A percentile compares a stretch with the other conserved stretches of the same genome.
These are phyloP conservation scores for Aspergillus alliaceus DNA, from an alignment of 2,329 filamentous ascomycete species.

Conservation along the genomic window DNA sequence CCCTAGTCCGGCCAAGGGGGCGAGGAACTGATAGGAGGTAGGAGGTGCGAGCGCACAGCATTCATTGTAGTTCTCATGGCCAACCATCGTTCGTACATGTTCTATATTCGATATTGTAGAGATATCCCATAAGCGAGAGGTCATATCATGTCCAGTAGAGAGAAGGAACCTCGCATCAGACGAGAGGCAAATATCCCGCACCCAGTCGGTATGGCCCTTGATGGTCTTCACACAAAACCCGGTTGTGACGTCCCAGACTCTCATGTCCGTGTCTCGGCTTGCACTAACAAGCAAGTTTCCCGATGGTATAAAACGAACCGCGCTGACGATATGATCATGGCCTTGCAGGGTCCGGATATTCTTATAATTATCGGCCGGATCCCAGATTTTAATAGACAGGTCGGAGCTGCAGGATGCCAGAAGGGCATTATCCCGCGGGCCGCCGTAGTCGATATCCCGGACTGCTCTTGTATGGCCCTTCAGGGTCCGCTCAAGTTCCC, in stretches of 20 bases:
- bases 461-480: slow-evolving; percentile 92
- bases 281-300: slow-evolving; percentile 85
- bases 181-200: slow-evolving; percentile 82
- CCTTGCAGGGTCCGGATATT: slow-evolving; percentile 89
- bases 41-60: slow-evolving; percentile 83
- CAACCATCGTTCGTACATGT: slow-evolving; percentile 72
- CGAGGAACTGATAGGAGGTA: slow-evolving; percentile 69
- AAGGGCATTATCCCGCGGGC: slow-evolving; percentile 74
- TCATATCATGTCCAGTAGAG: slow-evolving; percentile 80
- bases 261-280: slow-evolving; percentile 78
- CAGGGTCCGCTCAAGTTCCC: slow-evolving; percentile 83
- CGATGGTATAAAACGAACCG: slow-evolving; percentile 83
- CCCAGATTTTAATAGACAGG: slow-evolving; percentile 92
- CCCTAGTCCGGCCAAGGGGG: slow-evolving; percentile 74
- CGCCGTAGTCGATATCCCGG: slow-evolving; percentile 85
- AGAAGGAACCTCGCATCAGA: slow-evolving; percentile 80
- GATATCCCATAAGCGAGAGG: slow-evolving; percentile 81
- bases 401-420: slow-evolving; percentile 85
- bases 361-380: slow-evolving; percentile 88
- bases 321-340: slow-evolving; percentile 88
- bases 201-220: slow-evolving; percentile 82
- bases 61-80: slow-evolving; percentile 80
- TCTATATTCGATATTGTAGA: slow-evolving; percentile 61
- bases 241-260: slow-evolving; percentile 90
- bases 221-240: slow-evolving; percentile 93